A percentile compares a stretch with the other conserved stretches of the same genome.
These are phyloP conservation scores for Crassisporium funariophilum DNA, from an alignment of 768 basidiomycete genomes.

Conservation along the genomic window DNA sequence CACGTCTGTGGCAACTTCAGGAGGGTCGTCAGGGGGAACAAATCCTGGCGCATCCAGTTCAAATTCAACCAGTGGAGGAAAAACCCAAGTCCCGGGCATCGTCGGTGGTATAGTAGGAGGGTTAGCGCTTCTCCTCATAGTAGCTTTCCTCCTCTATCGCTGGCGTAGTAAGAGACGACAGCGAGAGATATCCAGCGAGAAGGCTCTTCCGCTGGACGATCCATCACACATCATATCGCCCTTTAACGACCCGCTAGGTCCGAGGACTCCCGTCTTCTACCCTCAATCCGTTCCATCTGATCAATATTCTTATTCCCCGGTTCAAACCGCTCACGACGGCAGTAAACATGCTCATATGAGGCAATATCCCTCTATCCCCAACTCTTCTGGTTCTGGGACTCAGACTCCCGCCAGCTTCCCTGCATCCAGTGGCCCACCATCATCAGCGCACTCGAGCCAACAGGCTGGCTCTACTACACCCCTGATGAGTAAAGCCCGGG, in stretches of 20 bases:
- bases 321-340: no score
- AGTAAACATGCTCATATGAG: no score
- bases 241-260: neutral
- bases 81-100: slow-evolving; percentile 18
- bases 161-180: neutral
- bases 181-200: neutral
- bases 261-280: no score
- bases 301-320: no score
- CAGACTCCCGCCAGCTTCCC: neutral
- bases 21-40: neutral
- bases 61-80: neutral
- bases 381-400: no score
- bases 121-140: slow-evolving; percentile 4
- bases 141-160: slow-evolving; percentile 1
- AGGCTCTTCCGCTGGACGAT: neutral
- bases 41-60: neutral
- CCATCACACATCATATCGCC: neutral
- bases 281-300: no score
- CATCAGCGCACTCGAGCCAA: neutral
- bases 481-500: neutral
- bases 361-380: no score
- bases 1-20: no score
- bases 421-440: neutral
- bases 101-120: slow-evolving; percentile 20
- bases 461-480: neutral